Percentiles rank a stretch among this genome's conserved stretches.
Evolutionary conservation across 805 yeast species (phyloP).

Genomic region (Metschnikowia arizonensis): DNA sequence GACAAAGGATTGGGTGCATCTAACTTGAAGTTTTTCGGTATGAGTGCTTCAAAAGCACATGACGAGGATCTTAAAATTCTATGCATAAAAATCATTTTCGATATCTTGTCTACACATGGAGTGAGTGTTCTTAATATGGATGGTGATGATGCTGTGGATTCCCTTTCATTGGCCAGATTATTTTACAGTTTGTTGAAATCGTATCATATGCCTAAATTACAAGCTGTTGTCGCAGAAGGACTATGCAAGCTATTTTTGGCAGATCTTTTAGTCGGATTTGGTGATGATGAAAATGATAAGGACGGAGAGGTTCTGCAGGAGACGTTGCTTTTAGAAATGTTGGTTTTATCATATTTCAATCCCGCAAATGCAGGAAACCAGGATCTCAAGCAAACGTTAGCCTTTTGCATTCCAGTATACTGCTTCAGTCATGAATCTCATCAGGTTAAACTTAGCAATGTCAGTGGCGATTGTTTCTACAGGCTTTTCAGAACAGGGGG

Average conservation of each 20-base stretch:
- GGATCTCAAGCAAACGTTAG: constrained; percentile 69
- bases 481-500: constrained; percentile 46
- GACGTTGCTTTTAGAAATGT: constrained; percentile 54
- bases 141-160: constrained; percentile 53
- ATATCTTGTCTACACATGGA: constrained; percentile 76
- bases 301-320: constrained; percentile 27
- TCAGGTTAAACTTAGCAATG: constrained; percentile 59
- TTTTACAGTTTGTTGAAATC: constrained; percentile 63
- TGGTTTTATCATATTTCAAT: constrained; percentile 71
- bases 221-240: constrained; percentile 81
- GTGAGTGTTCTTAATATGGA: constrained; percentile 55
- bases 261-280: constrained; percentile 59
- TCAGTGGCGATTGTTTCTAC: constrained; percentile 62
- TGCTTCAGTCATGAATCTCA: constrained; percentile 71
- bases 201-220: constrained; percentile 57
- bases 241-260: constrained; percentile 77
- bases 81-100: constrained; percentile 69
- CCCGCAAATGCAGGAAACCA: constrained; percentile 61
- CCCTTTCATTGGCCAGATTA: constrained; percentile 61
- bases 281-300: constrained; percentile 14
- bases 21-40: constrained; percentile 61
- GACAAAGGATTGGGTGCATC: constrained; percentile 61
- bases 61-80: constrained; percentile 57
- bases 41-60: constrained; percentile 59
- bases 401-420: constrained; percentile 86